Evolutionary conservation across 1,284 basidiomycete species (phyloP).

Genomic region (Vanrija humicola): DNA sequence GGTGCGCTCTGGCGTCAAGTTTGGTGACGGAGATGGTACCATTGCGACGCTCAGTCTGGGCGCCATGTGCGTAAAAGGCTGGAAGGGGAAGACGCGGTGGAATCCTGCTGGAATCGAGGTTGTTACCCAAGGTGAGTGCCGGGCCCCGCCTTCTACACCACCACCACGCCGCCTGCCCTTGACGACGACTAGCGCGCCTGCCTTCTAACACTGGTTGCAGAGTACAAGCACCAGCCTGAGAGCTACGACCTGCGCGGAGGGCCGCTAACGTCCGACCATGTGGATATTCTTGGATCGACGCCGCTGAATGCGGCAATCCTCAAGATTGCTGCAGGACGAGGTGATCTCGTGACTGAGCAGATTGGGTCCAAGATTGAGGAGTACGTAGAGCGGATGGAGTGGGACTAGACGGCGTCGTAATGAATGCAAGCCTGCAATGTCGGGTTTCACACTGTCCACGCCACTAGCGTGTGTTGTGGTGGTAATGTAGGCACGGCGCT

Average conservation of each 20-base stretch:
- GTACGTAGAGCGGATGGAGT: slow-evolving; percentile 69
- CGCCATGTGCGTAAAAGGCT: slow-evolving; percentile 92
- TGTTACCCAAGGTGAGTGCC: slow-evolving; percentile 68
- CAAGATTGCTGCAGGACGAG: slow-evolving; percentile 56
- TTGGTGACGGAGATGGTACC: slow-evolving; percentile 94
- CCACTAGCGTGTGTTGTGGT: not conserved
- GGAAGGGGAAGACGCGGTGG: slow-evolving; percentile 79
- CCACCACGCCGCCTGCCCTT: not conserved
- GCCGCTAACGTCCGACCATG: slow-evolving; percentile 81
- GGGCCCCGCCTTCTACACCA: too few relatives aligned
- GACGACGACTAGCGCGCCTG: not conserved
- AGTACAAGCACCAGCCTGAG: slow-evolving; percentile 76
- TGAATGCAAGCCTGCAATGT: not conserved
- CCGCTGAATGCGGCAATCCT: slow-evolving; percentile 86
- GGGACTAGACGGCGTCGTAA: slow-evolving; percentile 51
- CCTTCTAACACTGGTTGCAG: slow-evolving; percentile 47
- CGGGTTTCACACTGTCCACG: too few relatives aligned
- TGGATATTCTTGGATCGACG: slow-evolving; percentile 88
- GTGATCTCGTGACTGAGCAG: slow-evolving; percentile 55
- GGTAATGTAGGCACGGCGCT: not conserved
- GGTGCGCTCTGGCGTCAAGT: slow-evolving; percentile 74
- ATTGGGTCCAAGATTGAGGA: slow-evolving; percentile 76
- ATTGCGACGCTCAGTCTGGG: slow-evolving; percentile 85
- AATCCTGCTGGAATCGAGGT: slow-evolving; percentile 88
- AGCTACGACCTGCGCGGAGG: slow-evolving; percentile 76